A percentile compares a stretch with the other conserved stretches of the same genome.
phyloP scores from a whole-genome alignment of 306 rosid genomes.

The Rosa rugosa region DNA sequence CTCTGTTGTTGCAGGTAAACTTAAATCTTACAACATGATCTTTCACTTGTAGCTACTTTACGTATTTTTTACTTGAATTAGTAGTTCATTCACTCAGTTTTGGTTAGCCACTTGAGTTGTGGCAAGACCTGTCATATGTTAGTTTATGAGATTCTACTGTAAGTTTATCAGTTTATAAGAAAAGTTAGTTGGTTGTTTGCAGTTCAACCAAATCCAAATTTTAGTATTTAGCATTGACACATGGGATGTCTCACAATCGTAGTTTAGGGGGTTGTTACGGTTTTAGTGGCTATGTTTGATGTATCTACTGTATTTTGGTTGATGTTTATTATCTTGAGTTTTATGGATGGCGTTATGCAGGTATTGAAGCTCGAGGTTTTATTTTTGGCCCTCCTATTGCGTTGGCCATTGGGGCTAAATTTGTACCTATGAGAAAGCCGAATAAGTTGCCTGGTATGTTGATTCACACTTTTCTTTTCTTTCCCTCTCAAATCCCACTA shows the following conservation, averaged over 20 bases:
- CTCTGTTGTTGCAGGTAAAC: constrained; percentile 93
- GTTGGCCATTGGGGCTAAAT: constrained; percentile 93
- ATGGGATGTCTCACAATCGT: not conserved
- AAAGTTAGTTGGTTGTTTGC: not conserved
- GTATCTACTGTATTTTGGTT: constrained; percentile 13
- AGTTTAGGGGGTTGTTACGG: constrained; percentile 3
- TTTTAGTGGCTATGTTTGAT: constrained; percentile 9
- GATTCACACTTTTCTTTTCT: not conserved
- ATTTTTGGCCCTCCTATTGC: constrained; percentile 99
- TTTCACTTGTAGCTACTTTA: not conserved
- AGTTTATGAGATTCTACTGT: not conserved
- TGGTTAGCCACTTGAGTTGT: not conserved
- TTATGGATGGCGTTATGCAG: constrained; percentile 38
- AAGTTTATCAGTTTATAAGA: not conserved
- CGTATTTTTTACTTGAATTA: not conserved
- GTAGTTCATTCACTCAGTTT: not conserved
- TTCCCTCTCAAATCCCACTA: not conserved
- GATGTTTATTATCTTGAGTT: constrained; percentile 9
- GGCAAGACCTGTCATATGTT: not conserved
- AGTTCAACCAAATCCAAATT: not conserved
- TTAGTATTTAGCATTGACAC: not conserved
- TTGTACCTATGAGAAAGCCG: constrained; percentile 98
- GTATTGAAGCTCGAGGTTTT: constrained; percentile 96
- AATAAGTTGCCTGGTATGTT: constrained; percentile 87
- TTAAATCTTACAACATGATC: not conserved